Evolutionary conservation across 2,329 filamentous ascomycete genomes (phyloP).

Genomic region (Akanthomyces muscarius): DNA sequence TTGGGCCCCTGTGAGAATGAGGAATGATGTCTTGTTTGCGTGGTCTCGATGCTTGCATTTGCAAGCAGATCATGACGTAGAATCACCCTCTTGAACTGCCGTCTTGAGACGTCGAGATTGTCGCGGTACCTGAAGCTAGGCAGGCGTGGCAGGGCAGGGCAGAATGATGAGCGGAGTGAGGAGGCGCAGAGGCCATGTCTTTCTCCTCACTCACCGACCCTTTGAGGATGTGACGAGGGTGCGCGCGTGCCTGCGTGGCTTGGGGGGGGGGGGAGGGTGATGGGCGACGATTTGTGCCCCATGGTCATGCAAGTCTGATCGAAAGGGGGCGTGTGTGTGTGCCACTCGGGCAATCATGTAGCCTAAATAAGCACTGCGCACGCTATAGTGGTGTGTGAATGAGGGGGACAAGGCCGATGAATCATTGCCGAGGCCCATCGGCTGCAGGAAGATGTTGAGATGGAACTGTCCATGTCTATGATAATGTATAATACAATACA

Average conservation of each 20-base stretch:
- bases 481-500: not conserved
- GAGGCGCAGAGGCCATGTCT: too few species aligned
- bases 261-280: too few species aligned
- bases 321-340: not conserved
- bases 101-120: not conserved
- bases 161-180: not conserved
- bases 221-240: not conserved
- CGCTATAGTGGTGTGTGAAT: not conserved
- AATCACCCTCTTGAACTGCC: not conserved
- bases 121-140: not conserved
- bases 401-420: not conserved
- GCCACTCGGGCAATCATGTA: too few species aligned
- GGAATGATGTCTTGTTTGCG: not conserved
- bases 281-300: too few species aligned
- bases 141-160: not conserved
- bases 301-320: not conserved
- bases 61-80: not conserved
- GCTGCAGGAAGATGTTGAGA: not conserved
- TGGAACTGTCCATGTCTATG: not conserved
- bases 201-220: not conserved
- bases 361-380: not conserved
- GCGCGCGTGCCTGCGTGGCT: not conserved
- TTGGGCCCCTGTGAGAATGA: not conserved
- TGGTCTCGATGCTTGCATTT: not conserved
- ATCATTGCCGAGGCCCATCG: not conserved